Base-by-base conservation (phyloP, 2,329 filamentous ascomycete species). In the Xylaria sp. region DNA sequence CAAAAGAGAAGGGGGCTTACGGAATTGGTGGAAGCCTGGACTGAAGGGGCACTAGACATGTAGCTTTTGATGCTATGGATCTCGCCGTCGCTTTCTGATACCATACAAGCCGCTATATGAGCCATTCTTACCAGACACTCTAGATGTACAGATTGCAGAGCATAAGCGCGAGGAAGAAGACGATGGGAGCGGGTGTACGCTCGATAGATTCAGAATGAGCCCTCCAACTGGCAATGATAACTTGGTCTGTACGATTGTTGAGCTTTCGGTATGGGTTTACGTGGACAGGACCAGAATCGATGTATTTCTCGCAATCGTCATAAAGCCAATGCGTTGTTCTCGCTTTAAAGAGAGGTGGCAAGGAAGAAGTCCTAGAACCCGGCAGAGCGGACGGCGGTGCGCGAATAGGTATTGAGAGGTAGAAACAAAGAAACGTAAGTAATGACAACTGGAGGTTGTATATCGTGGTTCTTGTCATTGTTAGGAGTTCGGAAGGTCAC, bases 71-170 rank as follows among this genome's bases (percentile, higher is more conserved):
- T 68, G 63, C 71, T 71, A 59, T 67, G 65, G 46, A 66, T 66
- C 48, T 76, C 76, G 61, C 73, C 70, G 67, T 80, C 79, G 60
- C 72, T 70, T 67, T 79, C 77, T 66, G 80, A 74, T 66, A 80
- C 75, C 75, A 86, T 78, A 71, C 83, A 85, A 67, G 76, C 80
- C 71, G 80, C 81, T 73, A 86, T 86, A 72, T 87, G 84, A 74
- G 83, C 82, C 83, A 86, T 86, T 73, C 67, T 68, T 68, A 64
- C 23, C 49, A 23, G 18, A 63, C 67, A 64, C 67, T 68, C 66
- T 62, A 4, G 4, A 66, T 65, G 66, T 67, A 68, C 47, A 61
- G 66, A 70, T 69, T 65, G 65, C 48, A 65, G 62, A 61, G 61
- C 56, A 62, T 53, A 59, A 58, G 63, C 66, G 57, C 59, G 18